Evolutionary conservation across 192 early-diverging fungal species (phyloP).

Genomic region (Lobosporangium transversale): DNA sequence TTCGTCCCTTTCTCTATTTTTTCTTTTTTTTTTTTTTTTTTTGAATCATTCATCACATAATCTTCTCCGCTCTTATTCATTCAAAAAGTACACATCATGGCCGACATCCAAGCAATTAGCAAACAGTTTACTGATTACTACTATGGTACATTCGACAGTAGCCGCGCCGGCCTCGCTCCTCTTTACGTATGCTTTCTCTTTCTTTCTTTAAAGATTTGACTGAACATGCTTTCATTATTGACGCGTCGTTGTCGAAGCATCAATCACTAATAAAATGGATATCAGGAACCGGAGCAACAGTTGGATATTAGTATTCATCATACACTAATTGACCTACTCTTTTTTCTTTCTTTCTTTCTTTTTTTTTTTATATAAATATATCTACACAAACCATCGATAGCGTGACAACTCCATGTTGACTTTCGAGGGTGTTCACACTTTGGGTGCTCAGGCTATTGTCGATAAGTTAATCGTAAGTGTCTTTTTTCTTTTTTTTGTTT

Average conservation of each 20-base stretch:
- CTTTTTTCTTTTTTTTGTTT: too few relatives aligned
- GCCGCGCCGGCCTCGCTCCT: slow-evolving; percentile 68
- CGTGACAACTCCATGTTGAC: slow-evolving; percentile 83
- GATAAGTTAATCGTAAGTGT: slow-evolving; percentile 83
- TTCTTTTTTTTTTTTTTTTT: slow-evolving; percentile 4
- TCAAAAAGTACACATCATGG: slow-evolving; percentile 16
- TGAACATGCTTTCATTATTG: not conserved
- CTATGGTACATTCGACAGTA: slow-evolving; percentile 85
- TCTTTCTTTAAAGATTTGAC: not conserved
- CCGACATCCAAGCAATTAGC: slow-evolving; percentile 53
- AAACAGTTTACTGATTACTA: slow-evolving; percentile 86
- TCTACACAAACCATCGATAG: slow-evolving; percentile 54
- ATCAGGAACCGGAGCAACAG: too few relatives aligned
- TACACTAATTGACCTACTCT: not conserved
- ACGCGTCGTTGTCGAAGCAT: too few relatives aligned
- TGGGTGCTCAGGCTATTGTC: slow-evolving; percentile 71
- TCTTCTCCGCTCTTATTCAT: not conserved
- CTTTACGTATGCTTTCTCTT: slow-evolving; percentile 79
- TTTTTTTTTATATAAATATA: not conserved
- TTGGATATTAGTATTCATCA: too few relatives aligned
- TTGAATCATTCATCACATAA: not conserved
- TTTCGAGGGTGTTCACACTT: slow-evolving; percentile 79
- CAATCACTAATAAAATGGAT: too few relatives aligned
- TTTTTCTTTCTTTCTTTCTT: not conserved
- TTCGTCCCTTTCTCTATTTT: too few relatives aligned